Evolutionary conservation across 352 stramenopile genomes (phyloP), one percentile per base, ranked within the genome.

Genomic region (Phytophthora litchii): DNA sequence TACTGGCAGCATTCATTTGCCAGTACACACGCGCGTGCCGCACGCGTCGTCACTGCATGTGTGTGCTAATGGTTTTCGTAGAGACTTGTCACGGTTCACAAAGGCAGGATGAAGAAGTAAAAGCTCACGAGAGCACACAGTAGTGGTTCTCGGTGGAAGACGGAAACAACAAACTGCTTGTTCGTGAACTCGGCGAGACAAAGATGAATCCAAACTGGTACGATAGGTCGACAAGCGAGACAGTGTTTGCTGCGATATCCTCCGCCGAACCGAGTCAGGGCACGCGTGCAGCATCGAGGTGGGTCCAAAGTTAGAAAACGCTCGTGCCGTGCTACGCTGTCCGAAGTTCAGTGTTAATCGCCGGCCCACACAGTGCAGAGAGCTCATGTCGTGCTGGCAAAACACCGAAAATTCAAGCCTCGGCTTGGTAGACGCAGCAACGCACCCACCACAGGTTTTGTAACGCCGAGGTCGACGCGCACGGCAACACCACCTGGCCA

Each of bases 291-390:
- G 4, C 23, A 36, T 27, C 5, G 46, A 2, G 32, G 17, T 17
- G n/a, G 25, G 49, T 10, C 10, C 14, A 16, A 19, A 50, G 41
- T 36, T 43, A 63, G 19, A 59, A 47, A 64, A 65, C 21, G 56
- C 40, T 16, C 45, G 44, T 13, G 16, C 19, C n/a, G 38, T 29
- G 49, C 37, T 42, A 52, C 44, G 42, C 57, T 50, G 58, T 60
- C 21, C 42, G 57, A 65, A 54, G 57, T 23, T 8, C 16, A 47
- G 43, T 52, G 42, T 47, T 51, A 53, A 54, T 54, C 34, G 34
- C 40, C 32, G 34, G 41, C 31, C 4, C n/a, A 9, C 7, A 19
- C 16, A 32, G 13, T 17, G 27, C 19, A 58, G 53, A 54, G 41
- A 53, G 42, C 38, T 21, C 17, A 36, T 35, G 27, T 11, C 27